A percentile compares a stretch with the other conserved stretches of the same genome.
These are phyloP conservation scores for Fragaria nilgerrensis DNA, from an alignment of 306 rosid genomes.

Conservation along the genomic window DNA sequence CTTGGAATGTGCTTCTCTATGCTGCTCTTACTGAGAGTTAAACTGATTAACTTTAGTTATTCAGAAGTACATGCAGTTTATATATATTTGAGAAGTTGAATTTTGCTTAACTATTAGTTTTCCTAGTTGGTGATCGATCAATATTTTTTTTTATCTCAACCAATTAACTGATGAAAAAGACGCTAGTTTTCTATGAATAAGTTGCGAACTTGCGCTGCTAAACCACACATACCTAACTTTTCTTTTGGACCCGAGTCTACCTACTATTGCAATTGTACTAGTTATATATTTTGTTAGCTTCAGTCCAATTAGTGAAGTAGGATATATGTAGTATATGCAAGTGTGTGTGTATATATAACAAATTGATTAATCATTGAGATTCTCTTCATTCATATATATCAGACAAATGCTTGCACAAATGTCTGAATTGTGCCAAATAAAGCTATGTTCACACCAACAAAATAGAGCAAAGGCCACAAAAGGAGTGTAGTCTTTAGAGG, in stretches of 20 bases:
- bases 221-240: background rate
- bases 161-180: background rate
- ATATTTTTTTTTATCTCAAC: background rate
- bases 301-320: too few species aligned
- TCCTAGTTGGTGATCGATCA: background rate
- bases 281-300: too few species aligned
- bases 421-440: too few species aligned
- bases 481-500: too few species aligned
- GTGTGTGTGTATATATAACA: too few species aligned
- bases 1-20: constrained; percentile 58
- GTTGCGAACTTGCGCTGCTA: background rate
- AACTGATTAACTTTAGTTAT: background rate
- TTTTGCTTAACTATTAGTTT: background rate
- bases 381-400: too few species aligned
- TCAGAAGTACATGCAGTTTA: background rate
- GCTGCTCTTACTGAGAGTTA: constrained; percentile 21
- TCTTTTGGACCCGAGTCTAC: background rate
- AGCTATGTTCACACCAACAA: too few species aligned
- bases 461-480: too few species aligned
- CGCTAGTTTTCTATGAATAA: background rate
- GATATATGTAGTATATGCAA: too few species aligned
- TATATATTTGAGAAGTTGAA: background rate
- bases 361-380: too few species aligned
- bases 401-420: too few species aligned
- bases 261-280: background rate